Base-by-base conservation (phyloP, 2,329 filamentous ascomycete genomes). In the Cercospora sp. region DNA sequence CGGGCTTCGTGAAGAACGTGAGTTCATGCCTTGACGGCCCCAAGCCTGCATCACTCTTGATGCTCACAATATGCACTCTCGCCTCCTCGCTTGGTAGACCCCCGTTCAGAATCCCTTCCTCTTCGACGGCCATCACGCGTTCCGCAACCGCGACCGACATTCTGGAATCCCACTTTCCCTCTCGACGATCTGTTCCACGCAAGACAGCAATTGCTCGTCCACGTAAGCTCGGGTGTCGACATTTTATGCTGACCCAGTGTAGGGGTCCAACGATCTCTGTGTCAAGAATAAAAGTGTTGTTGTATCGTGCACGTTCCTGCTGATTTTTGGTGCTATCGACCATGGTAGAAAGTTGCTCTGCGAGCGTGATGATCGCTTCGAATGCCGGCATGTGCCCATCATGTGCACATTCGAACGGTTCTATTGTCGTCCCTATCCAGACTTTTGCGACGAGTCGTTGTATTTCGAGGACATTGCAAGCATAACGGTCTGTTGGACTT, bases 111-210 rank as follows among this genome's bases (percentile, higher is more conserved):
- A 57, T 16, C 5, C 8, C 13, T 5, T 20, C 10, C 13, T 63
- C 61, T 57, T 63, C 61, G 18, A 63, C 16, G 5, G 12, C 12
- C 18, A 55, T 57, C n/a, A 63, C 33, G 9, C 45, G 20, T 20
- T 63, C 45, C 3, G 61, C 45, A 5, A 57, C 31, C 3, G 48
- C 61, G 3, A 30, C 45, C 2, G 61, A 36, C 30, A 42, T 63
- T n/a, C 53, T 30, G 3, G 61, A 63, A n/a, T 63, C 61, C 61
- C 45, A 63, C 9, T 53, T 18, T 0, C 61, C 61, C 40, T 63
- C 61, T 16, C 61, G 26, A n/a, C 61, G 45, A 30, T 53, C 16
- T 9, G 40, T 63, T 12, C 30, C 20, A 12, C 53, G 26, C n/a
- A 63, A 12, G 9, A 63, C 13, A 5, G 18, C 20, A 8, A 63